Conservation (phyloP, 1,284 basidiomycete genomes). For the Melampsora larici-populina region DNA sequence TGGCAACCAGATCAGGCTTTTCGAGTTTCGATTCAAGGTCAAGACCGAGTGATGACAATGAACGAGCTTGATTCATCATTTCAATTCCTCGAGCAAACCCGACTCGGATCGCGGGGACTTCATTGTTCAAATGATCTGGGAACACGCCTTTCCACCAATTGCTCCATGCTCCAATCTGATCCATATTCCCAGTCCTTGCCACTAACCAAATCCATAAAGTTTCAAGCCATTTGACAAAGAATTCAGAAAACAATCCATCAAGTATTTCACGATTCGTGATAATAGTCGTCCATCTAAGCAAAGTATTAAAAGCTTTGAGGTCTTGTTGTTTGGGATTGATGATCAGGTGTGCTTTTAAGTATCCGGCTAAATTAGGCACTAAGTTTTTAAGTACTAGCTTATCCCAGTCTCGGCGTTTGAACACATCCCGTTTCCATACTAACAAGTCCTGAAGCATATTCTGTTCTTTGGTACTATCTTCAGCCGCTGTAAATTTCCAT, state of each 20-base stretch:
- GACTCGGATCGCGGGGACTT: conserved; percentile 4
- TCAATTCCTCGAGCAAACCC: conserved; percentile 28
- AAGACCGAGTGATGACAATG: conserved; percentile 22
- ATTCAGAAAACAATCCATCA: conserved; percentile 74
- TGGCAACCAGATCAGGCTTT: conserved; percentile 13
- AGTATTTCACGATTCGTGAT: conserved; percentile 60
- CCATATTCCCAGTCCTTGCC: conserved; percentile 74
- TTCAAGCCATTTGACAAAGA: conserved; percentile 94
- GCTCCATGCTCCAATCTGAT: conserved; percentile 82
- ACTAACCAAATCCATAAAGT: conserved; percentile 87
- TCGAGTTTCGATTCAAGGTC: conserved; percentile 15
- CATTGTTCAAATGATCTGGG: conserved; percentile 14
- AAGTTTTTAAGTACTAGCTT: conserved; percentile 81
- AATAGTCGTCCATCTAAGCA: conserved; percentile 24
- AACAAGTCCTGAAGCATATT: conserved; percentile 69
- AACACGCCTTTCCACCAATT: conserved; percentile 37
- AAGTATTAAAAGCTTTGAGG: conserved; percentile 57
- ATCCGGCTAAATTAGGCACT: conserved; percentile 78
- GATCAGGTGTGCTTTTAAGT: conserved; percentile 74
- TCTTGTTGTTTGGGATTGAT: conserved; percentile 85
- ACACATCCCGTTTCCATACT: conserved; percentile 80
- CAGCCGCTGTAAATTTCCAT: conserved; percentile 60
- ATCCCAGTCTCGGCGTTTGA: conserved; percentile 80
- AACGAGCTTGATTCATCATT: conserved; percentile 41
- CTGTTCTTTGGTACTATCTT: conserved; percentile 59